These are phyloP conservation scores for Metschnikowia orientalis DNA, from an alignment of 805 yeast species.

Conservation along the genomic window DNA sequence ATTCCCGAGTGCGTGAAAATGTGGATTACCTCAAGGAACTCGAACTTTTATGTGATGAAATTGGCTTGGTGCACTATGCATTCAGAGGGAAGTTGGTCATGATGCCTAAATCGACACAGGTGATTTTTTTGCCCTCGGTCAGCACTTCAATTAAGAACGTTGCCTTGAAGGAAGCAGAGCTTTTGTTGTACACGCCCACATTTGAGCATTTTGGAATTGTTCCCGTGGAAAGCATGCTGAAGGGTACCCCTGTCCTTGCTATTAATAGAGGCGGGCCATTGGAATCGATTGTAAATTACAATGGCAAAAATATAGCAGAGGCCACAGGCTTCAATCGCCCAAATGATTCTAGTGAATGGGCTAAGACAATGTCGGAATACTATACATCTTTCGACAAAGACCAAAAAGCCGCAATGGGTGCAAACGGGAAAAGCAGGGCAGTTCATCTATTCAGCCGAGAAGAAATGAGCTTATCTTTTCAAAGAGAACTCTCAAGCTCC, in stretches of 20 bases:
- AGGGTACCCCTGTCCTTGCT: slow-evolving; percentile 80
- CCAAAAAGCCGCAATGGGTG: slow-evolving; percentile 25
- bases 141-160: slow-evolving; percentile 58
- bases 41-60: slow-evolving; percentile 41
- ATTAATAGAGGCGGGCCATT: slow-evolving; percentile 89
- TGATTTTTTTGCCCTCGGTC: slow-evolving; percentile 79
- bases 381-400: slow-evolving; percentile 21
- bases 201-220: slow-evolving; percentile 97
- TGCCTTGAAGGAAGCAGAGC: slow-evolving; percentile 53
- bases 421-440: slow-evolving; percentile 37
- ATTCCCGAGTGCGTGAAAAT: slow-evolving; percentile 69
- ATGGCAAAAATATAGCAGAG: slow-evolving; percentile 20
- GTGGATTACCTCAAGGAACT: slow-evolving; percentile 65
- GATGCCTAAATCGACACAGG: slow-evolving; percentile 38
- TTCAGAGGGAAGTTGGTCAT: slow-evolving; percentile 36
- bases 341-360: slow-evolving; percentile 48
- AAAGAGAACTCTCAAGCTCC: slow-evolving; percentile 13
- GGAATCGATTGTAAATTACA: slow-evolving; percentile 57
- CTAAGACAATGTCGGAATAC: slow-evolving; percentile 42
- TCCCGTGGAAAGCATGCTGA: slow-evolving; percentile 90
- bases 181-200: slow-evolving; percentile 83
- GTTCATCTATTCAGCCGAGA: slow-evolving; percentile 39
- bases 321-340: slow-evolving; percentile 65
- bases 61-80: slow-evolving; percentile 45
- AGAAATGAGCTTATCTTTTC: slow-evolving; percentile 38